These are phyloP conservation scores for Glebionis coronaria DNA, from an alignment of 129 eudicot genomes.

Conservation along the genomic window DNA sequence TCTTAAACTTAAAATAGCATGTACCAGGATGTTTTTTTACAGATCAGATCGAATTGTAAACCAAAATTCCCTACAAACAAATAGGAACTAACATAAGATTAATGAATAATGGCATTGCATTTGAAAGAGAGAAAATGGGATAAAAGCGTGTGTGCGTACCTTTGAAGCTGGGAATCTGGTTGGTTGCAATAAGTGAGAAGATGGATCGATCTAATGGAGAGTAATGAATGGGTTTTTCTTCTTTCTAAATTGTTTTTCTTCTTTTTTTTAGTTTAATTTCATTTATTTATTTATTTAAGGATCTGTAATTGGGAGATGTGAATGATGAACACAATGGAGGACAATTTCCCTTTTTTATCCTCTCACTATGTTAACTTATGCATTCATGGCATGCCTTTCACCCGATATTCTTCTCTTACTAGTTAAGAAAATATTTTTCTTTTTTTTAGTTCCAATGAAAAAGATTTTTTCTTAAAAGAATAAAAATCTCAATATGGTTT, in stretches of 20 bases:
- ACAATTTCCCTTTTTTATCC: not conserved
- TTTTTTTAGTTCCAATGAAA: no score
- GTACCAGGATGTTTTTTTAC: not conserved
- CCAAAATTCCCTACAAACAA: slow-evolving; percentile 3
- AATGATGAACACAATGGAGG: slow-evolving; percentile 25
- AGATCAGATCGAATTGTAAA: slow-evolving; percentile 45
- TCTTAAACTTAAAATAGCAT: not conserved
- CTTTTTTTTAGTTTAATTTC: slow-evolving; percentile 15
- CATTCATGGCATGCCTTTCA: not conserved
- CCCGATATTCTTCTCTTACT: no score
- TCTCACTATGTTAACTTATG: not conserved
- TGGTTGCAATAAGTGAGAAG: not conserved
- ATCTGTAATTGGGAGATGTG: slow-evolving; percentile 34
- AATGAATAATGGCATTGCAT: not conserved
- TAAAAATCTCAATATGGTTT: no score
- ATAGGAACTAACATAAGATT: no score
- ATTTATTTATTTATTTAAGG: no score
- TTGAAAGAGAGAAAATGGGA: slow-evolving; percentile 1
- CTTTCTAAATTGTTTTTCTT: not conserved
- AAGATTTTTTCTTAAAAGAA: no score
- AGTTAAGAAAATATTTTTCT: no score
- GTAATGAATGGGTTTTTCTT: not conserved
- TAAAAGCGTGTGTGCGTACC: slow-evolving; percentile 32
- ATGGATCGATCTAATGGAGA: slow-evolving; percentile 22
- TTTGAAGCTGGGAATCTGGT: slow-evolving; percentile 31